Evolutionary conservation across 2,329 filamentous ascomycete genomes (phyloP).

Genomic region (Orbilia quercus): DNA sequence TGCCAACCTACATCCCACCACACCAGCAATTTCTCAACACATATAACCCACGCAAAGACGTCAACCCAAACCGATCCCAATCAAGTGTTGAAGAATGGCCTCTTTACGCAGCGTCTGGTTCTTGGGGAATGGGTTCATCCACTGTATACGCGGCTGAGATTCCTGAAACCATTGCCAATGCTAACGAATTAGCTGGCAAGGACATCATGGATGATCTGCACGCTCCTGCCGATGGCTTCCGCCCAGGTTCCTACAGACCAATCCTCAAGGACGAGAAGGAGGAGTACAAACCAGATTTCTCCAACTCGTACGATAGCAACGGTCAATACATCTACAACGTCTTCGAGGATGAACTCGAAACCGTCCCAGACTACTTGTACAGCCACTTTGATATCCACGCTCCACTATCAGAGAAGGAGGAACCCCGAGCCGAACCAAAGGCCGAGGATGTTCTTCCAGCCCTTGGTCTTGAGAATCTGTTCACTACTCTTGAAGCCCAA

Average conservation of each 20-base stretch:
- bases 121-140: constrained; percentile 42
- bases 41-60: constrained; percentile 58
- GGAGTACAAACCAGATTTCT: constrained; percentile 41
- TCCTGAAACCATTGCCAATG: constrained; percentile 47
- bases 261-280: constrained; percentile 47
- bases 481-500: constrained; percentile 46
- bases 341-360: constrained; percentile 53
- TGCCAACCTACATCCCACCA: constrained; percentile 38
- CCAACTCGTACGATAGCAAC: constrained; percentile 54
- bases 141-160: constrained; percentile 48
- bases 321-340: constrained; percentile 54
- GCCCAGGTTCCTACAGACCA: constrained; percentile 48
- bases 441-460: constrained; percentile 44
- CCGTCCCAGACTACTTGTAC: constrained; percentile 50
- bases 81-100: constrained; percentile 58
- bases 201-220: constrained; percentile 54
- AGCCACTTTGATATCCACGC: constrained; percentile 54
- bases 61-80: constrained; percentile 57
- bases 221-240: constrained; percentile 48
- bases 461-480: constrained; percentile 51
- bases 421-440: constrained; percentile 37
- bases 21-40: constrained; percentile 55
- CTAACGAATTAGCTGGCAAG: constrained; percentile 47
- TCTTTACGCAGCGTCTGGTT: constrained; percentile 58
- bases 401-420: constrained; percentile 47